These are phyloP conservation scores for Kokia cookei DNA, from an alignment of 441 rosid genomes.

Conservation along the genomic window DNA sequence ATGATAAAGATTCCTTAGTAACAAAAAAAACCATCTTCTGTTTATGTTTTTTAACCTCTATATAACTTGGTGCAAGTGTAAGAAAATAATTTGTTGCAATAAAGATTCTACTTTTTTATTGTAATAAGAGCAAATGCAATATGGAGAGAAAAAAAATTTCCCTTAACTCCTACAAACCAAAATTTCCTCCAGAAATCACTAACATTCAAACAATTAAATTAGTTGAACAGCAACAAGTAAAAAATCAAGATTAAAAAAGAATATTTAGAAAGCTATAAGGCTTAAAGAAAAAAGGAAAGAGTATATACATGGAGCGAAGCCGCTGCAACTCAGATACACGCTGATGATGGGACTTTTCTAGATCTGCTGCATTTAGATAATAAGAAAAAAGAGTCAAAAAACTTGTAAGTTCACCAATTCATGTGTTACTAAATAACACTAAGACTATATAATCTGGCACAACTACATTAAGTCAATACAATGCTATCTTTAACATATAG, in stretches of 20 bases:
- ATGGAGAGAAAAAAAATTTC: background rate
- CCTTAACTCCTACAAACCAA: background rate
- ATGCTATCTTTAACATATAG: background rate
- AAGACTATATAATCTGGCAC: background rate
- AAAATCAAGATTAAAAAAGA: background rate
- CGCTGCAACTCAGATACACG: constrained; percentile 89
- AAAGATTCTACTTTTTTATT: background rate
- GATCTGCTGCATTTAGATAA: constrained; percentile 43
- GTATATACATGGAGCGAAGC: constrained; percentile 86
- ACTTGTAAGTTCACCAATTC: background rate
- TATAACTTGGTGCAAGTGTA: background rate
- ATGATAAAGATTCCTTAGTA: too few relatives aligned
- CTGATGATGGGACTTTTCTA: constrained; percentile 85
- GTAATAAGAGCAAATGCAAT: background rate
- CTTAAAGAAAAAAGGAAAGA: background rate
- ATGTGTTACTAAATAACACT: background rate
- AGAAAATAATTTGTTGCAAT: background rate
- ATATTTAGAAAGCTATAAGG: background rate
- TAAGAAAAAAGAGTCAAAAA: background rate
- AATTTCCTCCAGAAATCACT: background rate
- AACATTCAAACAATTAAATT: background rate
- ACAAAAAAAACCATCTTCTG: background rate
- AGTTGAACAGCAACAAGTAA: background rate
- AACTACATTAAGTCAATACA: background rate
- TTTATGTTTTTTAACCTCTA: background rate